These are phyloP conservation scores for Pelargonium fulgidum DNA, from an alignment of 441 rosid genomes.

Conservation along the genomic window DNA sequence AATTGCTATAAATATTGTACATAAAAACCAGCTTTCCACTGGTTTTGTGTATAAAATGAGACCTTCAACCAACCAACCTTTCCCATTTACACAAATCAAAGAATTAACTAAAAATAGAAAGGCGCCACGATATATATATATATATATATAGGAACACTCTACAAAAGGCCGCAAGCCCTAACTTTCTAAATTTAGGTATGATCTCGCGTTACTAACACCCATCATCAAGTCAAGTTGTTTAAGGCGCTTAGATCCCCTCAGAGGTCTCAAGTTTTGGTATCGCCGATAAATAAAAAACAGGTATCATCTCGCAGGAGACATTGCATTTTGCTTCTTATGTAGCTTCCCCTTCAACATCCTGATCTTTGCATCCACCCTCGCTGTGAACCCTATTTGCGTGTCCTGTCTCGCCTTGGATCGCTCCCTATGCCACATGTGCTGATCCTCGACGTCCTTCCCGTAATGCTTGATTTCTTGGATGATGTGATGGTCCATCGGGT, in stretches of 20 bases:
- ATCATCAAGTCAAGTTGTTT: too few species aligned
- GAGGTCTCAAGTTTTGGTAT: too few species aligned
- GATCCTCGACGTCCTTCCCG: constrained; percentile 40
- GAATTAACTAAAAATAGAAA: constrained; percentile 13
- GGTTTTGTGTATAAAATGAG: constrained; percentile 17
- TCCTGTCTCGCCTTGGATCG: constrained; percentile 34
- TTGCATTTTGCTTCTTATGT: constrained; percentile 43
- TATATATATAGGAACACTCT: too few species aligned
- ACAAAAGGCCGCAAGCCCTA: constrained; percentile 6
- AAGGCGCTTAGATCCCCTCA: too few species aligned
- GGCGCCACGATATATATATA: neutral
- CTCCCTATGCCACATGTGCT: constrained; percentile 50
- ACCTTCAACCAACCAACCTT: constrained; percentile 9
- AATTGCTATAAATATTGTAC: constrained; percentile 32
- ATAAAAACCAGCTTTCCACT: constrained; percentile 29
- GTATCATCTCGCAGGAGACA: constrained; percentile 18
- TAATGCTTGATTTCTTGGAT: constrained; percentile 56
- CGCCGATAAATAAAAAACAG: neutral
- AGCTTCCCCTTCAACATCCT: constrained; percentile 45
- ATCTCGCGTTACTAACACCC: too few species aligned
- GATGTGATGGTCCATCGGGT: constrained; percentile 63
- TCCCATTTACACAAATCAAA: constrained; percentile 14
- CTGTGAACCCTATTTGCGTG: constrained; percentile 52
- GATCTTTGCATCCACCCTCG: constrained; percentile 54
- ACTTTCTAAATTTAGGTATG: constrained; percentile 12